A percentile compares a stretch with the other conserved stretches of the same genome.
Conservation (phyloP, 2,329 filamentous ascomycete species). For the Esteya vermicola region DNA sequence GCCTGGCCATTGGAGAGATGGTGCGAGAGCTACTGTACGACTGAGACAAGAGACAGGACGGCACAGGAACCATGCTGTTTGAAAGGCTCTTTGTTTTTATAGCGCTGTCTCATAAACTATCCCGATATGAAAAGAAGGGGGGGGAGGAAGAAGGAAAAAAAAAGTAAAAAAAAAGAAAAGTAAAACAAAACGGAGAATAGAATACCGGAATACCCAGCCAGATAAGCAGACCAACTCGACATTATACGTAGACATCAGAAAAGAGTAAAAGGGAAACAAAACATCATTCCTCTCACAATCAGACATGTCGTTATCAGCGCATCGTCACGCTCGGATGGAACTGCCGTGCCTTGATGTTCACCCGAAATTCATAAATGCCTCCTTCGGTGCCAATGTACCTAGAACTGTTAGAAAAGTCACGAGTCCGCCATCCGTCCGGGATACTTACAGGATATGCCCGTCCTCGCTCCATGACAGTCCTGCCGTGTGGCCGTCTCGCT, state of each 20-base stretch:
- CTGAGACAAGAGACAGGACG: background rate
- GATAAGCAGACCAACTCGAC: no score
- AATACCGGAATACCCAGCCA: no score
- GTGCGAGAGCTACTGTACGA: slow-evolving; percentile 41
- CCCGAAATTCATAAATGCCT: slow-evolving; percentile 60
- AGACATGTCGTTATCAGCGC: slow-evolving; percentile 24
- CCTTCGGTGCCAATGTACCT: slow-evolving; percentile 54
- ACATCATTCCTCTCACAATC: background rate
- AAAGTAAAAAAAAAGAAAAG: no score
- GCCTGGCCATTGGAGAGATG: slow-evolving; percentile 69
- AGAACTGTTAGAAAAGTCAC: slow-evolving; percentile 11
- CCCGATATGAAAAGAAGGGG: no score
- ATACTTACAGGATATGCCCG: slow-evolving; percentile 43
- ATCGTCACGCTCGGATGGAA: slow-evolving; percentile 39
- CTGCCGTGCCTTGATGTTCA: slow-evolving; percentile 50
- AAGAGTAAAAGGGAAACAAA: no score
- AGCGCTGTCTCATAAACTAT: no score
- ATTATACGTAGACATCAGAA: no score
- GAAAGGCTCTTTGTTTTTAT: no score
- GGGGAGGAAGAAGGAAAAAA: no score
- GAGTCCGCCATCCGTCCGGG: no score
- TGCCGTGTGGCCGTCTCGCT: slow-evolving; percentile 49
- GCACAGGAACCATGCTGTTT: background rate
- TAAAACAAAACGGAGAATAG: no score
- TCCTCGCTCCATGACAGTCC: slow-evolving; percentile 49